Base-by-base conservation (phyloP, 108 stramenopile species). In the Skeletonema grethae region DNA sequence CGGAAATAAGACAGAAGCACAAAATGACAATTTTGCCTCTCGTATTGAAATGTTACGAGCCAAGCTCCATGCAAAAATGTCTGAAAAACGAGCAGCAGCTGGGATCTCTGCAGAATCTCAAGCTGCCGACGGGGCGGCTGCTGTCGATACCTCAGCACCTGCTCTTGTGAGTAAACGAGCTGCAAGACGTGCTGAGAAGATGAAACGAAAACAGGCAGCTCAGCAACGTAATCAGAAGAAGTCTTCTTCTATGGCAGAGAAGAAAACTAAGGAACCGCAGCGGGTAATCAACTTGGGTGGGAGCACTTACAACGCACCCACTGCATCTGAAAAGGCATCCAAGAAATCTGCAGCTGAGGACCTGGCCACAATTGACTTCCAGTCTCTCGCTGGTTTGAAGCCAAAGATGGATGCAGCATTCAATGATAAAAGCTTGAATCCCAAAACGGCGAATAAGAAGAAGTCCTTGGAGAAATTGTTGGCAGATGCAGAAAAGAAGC, bases 401-500 rank as follows among this genome's bases (percentile, higher is more conserved):
- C 65, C 72, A 12, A 65, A 69, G 31, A 38, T 68, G 41, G 70
- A 74, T 46, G 63, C 69, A 8, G 75, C 70, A 5, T 64, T 83
- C 45, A 82, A 75, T 70, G 88, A 94, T 75, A 92, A 94, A 69
- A 78, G 86, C 57, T 73, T 93, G 73, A 73, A 67, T 30, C 65
- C 77, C 8, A 89, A 89, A 43, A 8, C n/a, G 41, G 63, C 80
- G 68, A 82, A 72, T 50, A 94, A 90, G 75, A 85, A 84, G 61
- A 92, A 93, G 81, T 92, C 86, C 43, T 73, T 96, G 64, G 86
- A 94, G 64, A 88, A 83, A 65, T 68, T 96, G 64, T 73, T 96
- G 36, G 88, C 85, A 28, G 91, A 96, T 82, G 95, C 95, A 8
- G 91, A 96, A 72, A 76, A 63, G 62, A 96, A 96, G 73, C 86